Evolutionary conservation across 441 rosid species (phyloP).

Genomic region (Rhodomyrtus psidioides): DNA sequence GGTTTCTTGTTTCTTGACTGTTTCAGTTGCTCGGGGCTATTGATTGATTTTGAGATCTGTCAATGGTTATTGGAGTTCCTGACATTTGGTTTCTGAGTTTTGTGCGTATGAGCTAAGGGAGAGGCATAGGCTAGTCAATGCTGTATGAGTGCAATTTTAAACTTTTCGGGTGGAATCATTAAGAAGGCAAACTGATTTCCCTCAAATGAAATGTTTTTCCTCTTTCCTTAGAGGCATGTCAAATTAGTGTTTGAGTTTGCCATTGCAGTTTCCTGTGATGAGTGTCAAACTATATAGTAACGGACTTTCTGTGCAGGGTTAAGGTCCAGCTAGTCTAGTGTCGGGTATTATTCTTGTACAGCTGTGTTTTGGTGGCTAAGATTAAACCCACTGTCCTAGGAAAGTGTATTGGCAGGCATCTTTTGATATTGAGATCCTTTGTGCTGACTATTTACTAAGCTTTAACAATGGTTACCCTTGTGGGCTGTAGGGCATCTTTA

Average conservation of each 20-base stretch:
- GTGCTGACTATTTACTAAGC: background rate
- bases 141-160: background rate
- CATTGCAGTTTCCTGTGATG: background rate
- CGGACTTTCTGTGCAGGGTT: background rate
- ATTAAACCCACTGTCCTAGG: background rate
- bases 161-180: background rate
- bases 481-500: background rate
- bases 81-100: background rate
- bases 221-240: background rate
- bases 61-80: slow-evolving; percentile 9
- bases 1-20: slow-evolving; percentile 1
- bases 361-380: background rate
- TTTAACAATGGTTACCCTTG: background rate
- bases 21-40: slow-evolving; percentile 6
- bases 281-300: background rate
- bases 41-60: slow-evolving; percentile 27
- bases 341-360: background rate
- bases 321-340: background rate
- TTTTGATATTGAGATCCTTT: background rate
- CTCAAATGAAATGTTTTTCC: background rate
- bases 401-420: background rate
- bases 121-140: background rate
- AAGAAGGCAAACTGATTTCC: background rate
- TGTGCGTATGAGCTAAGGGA: background rate
- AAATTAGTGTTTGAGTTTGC: background rate